phyloP scores from a whole-genome alignment of 768 basidiomycete species.

The Tylopilus felleus region DNA sequence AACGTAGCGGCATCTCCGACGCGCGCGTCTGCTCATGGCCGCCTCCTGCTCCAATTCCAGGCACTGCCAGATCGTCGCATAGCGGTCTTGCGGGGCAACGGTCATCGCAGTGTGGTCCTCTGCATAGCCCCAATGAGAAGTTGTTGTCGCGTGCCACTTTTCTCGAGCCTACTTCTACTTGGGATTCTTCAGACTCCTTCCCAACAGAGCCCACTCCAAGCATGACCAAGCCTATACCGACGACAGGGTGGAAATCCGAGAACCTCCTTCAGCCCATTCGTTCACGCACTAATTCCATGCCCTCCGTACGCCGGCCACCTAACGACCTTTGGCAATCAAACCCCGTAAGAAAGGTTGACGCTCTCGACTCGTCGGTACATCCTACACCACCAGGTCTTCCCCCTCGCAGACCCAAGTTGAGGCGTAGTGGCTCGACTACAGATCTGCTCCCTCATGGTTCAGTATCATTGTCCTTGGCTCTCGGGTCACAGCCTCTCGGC shows the following conservation, averaged over 20 bases:
- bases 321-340: constrained; percentile 21
- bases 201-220: not conserved
- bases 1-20: constrained; percentile 2
- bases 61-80: not conserved
- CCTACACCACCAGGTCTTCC: constrained; percentile 23
- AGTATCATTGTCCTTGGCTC: constrained; percentile 21
- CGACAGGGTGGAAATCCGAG: constrained; percentile 19
- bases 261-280: constrained; percentile 17
- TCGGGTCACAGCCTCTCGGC: constrained; percentile 26
- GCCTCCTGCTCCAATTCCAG: constrained; percentile 6
- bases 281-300: constrained; percentile 11
- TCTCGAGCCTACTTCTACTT: constrained; percentile 10
- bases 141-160: constrained; percentile 8
- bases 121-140: constrained; percentile 10
- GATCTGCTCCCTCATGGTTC: constrained; percentile 10
- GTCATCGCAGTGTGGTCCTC: constrained; percentile 1
- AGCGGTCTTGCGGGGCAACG: constrained; percentile 4
- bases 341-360: constrained; percentile 1
- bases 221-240: constrained; percentile 4
- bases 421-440: constrained; percentile 5
- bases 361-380: constrained; percentile 1
- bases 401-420: constrained; percentile 9
- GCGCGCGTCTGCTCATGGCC: constrained; percentile 25
- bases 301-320: constrained; percentile 17
- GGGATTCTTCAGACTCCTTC: constrained; percentile 4